Percentiles rank a stretch among this genome's conserved stretches.
Conservation (phyloP, 1,139 yeast species). For the Debaryomyces nepalensis region DNA sequence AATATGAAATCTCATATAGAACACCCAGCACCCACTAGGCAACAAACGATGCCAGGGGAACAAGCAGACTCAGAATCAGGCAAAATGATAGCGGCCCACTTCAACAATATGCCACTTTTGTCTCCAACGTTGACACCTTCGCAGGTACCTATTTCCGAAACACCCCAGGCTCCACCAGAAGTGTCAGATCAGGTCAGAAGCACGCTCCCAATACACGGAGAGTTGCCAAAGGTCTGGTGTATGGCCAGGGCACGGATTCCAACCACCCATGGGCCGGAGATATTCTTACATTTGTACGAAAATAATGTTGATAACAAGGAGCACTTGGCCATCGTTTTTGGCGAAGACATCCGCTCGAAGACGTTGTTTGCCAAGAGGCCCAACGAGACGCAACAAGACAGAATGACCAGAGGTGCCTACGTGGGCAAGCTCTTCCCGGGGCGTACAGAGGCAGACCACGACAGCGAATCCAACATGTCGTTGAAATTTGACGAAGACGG, state of each 20-base stretch:
- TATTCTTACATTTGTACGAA: conserved; percentile 85
- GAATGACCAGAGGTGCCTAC: conserved; percentile 98
- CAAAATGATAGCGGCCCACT: conserved; percentile 14
- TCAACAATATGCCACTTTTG: conserved; percentile 37
- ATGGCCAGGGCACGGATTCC: conserved; percentile 93
- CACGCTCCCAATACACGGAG: conserved; percentile 33
- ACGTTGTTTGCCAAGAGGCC: conserved; percentile 64
- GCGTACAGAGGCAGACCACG: conserved; percentile 68
- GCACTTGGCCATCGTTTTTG: conserved; percentile 96
- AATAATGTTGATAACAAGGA: conserved; percentile 89
- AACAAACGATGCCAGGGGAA: neutral
- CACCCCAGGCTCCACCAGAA: conserved; percentile 26
- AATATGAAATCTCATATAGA: conserved; percentile 13
- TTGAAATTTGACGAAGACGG: conserved; percentile 57
- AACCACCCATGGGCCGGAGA: conserved; percentile 91
- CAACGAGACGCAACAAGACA: conserved; percentile 83
- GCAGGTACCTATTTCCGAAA: conserved; percentile 13
- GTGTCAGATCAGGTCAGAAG: conserved; percentile 28
- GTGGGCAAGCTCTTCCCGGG: conserved; percentile 90
- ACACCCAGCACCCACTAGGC: conserved; percentile 15
- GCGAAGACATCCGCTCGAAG: conserved; percentile 83
- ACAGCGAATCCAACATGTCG: conserved; percentile 44
- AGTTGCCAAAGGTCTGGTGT: conserved; percentile 75
- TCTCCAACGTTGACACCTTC: conserved; percentile 44
- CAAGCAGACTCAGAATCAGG: neutral